These are phyloP conservation scores for Chlorophyllum brunneum DNA, from an alignment of 768 basidiomycete species.

Conservation along the genomic window DNA sequence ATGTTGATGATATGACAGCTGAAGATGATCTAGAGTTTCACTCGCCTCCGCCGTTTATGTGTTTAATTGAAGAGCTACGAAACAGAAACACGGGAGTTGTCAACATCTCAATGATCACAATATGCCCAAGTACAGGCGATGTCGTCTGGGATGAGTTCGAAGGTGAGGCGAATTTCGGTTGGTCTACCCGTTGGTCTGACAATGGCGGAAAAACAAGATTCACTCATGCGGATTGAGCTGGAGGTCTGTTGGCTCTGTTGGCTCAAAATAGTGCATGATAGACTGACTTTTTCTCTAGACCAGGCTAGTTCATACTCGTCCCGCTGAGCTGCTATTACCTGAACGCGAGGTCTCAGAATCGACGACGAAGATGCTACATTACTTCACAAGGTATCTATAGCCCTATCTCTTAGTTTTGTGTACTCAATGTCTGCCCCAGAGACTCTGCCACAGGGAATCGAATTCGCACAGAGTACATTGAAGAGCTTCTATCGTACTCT, in stretches of 20 bases:
- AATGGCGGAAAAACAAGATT: constrained; percentile 42
- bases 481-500: constrained; percentile 51
- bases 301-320: constrained; percentile 78
- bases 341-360: constrained; percentile 53
- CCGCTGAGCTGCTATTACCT: constrained; percentile 76
- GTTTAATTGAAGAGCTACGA: constrained; percentile 64
- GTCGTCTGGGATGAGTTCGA: constrained; percentile 92
- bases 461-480: constrained; percentile 63
- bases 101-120: constrained; percentile 67
- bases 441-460: constrained; percentile 33
- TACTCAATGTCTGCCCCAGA: constrained; percentile 24
- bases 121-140: constrained; percentile 87
- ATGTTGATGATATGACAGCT: constrained; percentile 76
- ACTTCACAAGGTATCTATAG: constrained; percentile 57
- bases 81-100: constrained; percentile 30
- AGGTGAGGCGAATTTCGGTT: constrained; percentile 41
- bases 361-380: constrained; percentile 71
- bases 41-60: constrained; percentile 61
- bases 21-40: constrained; percentile 56
- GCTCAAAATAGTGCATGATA: not conserved
- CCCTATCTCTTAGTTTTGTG: not conserved
- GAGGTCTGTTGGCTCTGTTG: constrained; percentile 47
- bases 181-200: constrained; percentile 3
- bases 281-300: constrained; percentile 47
- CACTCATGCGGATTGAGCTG: constrained; percentile 81